Conservation (phyloP, 2,329 filamentous ascomycete genomes). For the Talaromyces sp. region DNA sequence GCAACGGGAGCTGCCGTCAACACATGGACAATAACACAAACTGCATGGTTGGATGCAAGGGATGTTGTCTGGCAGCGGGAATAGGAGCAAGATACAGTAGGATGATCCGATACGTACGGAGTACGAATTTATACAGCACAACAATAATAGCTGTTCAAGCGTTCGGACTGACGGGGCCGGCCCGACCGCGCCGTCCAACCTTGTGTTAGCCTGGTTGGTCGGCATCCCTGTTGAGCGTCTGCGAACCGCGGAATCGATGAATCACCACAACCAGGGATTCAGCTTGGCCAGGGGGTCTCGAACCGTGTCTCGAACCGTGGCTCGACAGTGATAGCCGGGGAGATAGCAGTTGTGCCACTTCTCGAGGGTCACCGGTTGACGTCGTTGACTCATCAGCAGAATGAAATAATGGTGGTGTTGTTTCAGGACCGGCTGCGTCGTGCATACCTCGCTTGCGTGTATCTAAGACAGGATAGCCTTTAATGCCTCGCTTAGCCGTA, state of each 20-base stretch:
- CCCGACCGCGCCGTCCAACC: slow-evolving; percentile 7
- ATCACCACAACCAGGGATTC: neutral
- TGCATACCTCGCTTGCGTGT: neutral
- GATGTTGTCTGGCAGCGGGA: neutral
- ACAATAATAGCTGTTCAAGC: neutral
- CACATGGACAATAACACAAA: neutral
- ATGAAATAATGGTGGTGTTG: neutral
- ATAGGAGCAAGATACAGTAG: neutral
- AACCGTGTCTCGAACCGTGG: neutral
- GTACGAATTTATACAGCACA: neutral
- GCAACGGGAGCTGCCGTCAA: neutral
- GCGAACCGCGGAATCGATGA: neutral
- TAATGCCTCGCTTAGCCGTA: neutral
- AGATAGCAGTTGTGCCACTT: neutral
- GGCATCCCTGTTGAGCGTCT: neutral
- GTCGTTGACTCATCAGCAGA: neutral
- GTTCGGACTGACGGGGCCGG: slow-evolving; percentile 4
- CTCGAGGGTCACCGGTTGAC: neutral
- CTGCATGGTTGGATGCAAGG: slow-evolving; percentile 5
- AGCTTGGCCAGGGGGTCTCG: neutral
- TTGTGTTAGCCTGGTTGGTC: neutral
- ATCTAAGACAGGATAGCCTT: neutral
- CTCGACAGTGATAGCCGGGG: neutral
- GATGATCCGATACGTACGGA: neutral
- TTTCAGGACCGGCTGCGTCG: neutral